These are phyloP conservation scores for Tinospora cordifolia DNA, from an alignment of 164 flowering plant species.

Conservation along the genomic window DNA sequence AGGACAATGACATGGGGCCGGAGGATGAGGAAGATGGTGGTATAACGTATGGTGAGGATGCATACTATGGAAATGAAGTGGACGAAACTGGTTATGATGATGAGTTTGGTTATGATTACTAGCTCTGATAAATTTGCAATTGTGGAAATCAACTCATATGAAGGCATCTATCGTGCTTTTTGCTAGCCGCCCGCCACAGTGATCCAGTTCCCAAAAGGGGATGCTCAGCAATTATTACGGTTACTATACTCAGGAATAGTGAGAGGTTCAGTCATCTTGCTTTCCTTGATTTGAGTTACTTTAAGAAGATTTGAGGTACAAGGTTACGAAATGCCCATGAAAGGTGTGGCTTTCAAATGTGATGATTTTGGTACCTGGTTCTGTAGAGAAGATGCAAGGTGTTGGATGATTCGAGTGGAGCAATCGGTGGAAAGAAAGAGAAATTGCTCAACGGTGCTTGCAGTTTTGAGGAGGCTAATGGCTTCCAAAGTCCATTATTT, in stretches of 20 bases:
- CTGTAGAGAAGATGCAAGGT: too few relatives aligned
- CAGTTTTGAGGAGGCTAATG: too few relatives aligned
- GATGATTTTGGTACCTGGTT: too few relatives aligned
- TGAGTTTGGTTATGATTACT: slow-evolving; percentile 15
- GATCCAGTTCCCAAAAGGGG: not conserved
- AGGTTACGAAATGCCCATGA: not conserved
- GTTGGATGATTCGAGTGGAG: too few relatives aligned
- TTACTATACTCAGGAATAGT: not conserved
- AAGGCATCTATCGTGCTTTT: not conserved
- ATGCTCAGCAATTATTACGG: not conserved
- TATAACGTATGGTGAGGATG: slow-evolving; percentile 7
- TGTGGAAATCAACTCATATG: not conserved
- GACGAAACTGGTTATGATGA: slow-evolving; percentile 15
- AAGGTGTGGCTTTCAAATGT: too few relatives aligned
- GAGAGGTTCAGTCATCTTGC: not conserved
- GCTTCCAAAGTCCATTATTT: too few relatives aligned
- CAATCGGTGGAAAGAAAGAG: too few relatives aligned
- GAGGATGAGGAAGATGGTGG: slow-evolving; percentile 15
- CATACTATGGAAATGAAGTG: slow-evolving; percentile 17
- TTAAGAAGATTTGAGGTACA: not conserved
- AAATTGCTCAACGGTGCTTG: too few relatives aligned
- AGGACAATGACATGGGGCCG: slow-evolving; percentile 1
- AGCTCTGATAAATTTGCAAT: not conserved
- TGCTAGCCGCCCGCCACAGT: not conserved
- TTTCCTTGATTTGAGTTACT: too few relatives aligned